Base-by-base conservation (phyloP, 2,329 filamentous ascomycete genomes). In the Corinectria fuckeliana region DNA sequence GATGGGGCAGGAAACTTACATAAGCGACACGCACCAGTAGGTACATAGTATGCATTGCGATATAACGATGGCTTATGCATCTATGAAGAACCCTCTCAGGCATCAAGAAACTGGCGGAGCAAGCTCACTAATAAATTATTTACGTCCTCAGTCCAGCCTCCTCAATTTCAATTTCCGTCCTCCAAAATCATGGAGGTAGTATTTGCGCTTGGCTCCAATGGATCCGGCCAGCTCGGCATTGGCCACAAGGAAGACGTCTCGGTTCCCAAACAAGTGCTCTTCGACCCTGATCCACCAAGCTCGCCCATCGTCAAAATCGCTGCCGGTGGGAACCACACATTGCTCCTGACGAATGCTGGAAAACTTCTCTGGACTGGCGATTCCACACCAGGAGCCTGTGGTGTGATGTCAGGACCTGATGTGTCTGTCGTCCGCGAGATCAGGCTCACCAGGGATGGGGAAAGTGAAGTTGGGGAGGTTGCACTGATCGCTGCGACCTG, bases 321-420 rank as follows among this genome's bases (percentile, higher is more conserved):
- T 18, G 81, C 91, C 7, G 94, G 94, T 4, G 93, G 93, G 1
- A 97, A 97, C 71, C 94, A 97, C 74, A 96, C 92, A 0, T 77
- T 97, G 4, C 73, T 96, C 9, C 79, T 93, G 10, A 85, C 84
- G n/a, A 71, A 79, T 4, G 72, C 80, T 23, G 88, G 89, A 0
- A 67, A 77, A 1, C 78, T 93, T 0, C 90, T 86, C 69, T 88
- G 85, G 69, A 83, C 87, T 44, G 93, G 93, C 1, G 85, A 88
- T 58, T 80, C 77, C 7, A 71, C 77, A 2, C 80, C 73, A 10
- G 85, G 86, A 11, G 84, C 85, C 2, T 88, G 85, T 63, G 86
- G 85, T 1, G 65, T 80, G 9, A 63, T 73, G 0, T 66, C 74
- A 3, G 63, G 65, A 5, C 63, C 72, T 3, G 66, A 70, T 28